A percentile compares a stretch with the other conserved stretches of the same genome.
Evolutionary conservation across 2,329 filamentous ascomycete genomes (phyloP).

Genomic region (Tolypocladium tundrense): DNA sequence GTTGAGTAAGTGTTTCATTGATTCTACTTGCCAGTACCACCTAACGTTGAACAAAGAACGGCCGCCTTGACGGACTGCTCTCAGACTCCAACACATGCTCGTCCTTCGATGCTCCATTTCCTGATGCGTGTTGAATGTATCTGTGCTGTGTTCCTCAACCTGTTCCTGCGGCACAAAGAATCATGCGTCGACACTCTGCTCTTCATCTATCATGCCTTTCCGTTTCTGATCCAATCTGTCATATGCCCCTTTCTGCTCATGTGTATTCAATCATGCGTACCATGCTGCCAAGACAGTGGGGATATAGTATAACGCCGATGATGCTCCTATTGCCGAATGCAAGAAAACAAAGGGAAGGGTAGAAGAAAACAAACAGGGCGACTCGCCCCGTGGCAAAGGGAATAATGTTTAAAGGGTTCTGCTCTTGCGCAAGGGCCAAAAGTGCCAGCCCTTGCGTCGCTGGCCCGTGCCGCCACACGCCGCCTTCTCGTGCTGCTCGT

Average conservation of each 20-base stretch:
- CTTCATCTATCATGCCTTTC: background rate
- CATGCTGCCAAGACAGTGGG: background rate
- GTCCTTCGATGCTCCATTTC: too few species aligned
- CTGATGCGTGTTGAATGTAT: background rate
- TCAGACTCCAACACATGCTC: too few species aligned
- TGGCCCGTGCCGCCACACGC: background rate
- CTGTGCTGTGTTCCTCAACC: background rate
- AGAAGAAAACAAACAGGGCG: background rate
- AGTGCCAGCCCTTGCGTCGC: slow-evolving; percentile 16
- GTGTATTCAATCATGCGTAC: background rate
- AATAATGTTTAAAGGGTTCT: slow-evolving; percentile 3
- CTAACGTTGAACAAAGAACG: too few species aligned
- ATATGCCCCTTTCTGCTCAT: background rate
- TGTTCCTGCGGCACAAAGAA: background rate
- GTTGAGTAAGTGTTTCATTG: too few species aligned
- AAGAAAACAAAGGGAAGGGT: background rate
- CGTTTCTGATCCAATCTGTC: background rate
- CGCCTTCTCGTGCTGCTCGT: slow-evolving; percentile 22
- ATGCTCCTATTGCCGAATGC: background rate
- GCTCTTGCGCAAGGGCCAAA: slow-evolving; percentile 18
- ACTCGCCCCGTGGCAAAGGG: background rate
- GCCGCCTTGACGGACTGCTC: too few species aligned
- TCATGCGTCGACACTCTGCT: background rate
- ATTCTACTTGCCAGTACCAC: too few species aligned
- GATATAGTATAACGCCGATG: background rate